Evolutionary conservation across 2,329 filamentous ascomycete genomes (phyloP), one percentile per base, ranked within the genome.

Genomic region (Ramularia collo-cygni): DNA sequence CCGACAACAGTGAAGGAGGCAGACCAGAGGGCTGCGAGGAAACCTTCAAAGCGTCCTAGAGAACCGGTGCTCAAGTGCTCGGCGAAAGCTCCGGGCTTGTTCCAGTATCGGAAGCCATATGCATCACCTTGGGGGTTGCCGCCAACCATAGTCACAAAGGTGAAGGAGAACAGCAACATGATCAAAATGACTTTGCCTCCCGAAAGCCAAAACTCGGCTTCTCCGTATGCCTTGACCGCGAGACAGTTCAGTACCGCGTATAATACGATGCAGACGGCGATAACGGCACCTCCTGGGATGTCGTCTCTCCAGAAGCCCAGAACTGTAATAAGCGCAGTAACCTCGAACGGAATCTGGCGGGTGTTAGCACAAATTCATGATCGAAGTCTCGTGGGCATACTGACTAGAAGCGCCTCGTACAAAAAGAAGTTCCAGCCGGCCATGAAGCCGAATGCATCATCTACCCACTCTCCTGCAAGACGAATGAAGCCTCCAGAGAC

Each of bases 381-480:
- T n/a, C 31, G 21, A 6, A 6, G 21, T 6, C 21, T 24, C 21
- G 6, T 24, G 6, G 21, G 21, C 10, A 21, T 17, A 33, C 31
- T 33, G 6, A 75, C 72, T 1, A 73, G 59, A 8, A 74, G 41
- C 2, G 69, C 64, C 49, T 75, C 70, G 47, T 73, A 73, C 28
- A 74, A 59, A 47, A 72, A 72, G 50, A 74, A 58, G 47, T 57
- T 57, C 54, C 54, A 58, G n/a, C 70, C 70, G 28, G 61, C 65
- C 42, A 65, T 64, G 52, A 82, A 81, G 24, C 77, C 77, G 14
- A 77, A 65, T 8, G 78, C 69, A n/a, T 81, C 77, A 56, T 83
- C 79, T 8, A 77, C 75, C 74, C 77, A 83, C 50, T 77, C 67
- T 18, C 77, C 77, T 4, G 77, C 77, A 53, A 81, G 68, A 44